Conservation (phyloP, 2,329 filamentous ascomycete species). For the Chrysoporthe deuterocubensis region DNA sequence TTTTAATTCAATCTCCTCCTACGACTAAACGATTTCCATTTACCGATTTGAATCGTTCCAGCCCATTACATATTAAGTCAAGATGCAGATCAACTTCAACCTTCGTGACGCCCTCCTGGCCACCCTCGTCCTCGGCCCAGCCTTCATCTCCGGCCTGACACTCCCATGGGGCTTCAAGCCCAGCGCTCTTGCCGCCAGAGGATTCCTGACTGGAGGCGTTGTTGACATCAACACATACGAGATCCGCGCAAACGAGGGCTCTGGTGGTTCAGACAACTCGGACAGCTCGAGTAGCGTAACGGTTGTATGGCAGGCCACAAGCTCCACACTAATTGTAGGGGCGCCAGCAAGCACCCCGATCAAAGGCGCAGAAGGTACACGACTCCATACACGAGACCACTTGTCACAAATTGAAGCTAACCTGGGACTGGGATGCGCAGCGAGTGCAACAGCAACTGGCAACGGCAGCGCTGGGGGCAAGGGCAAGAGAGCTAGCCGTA, state of each 20-base stretch:
- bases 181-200: background rate
- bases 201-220: background rate
- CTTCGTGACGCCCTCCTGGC: constrained; percentile 22
- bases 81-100: constrained; percentile 17
- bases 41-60: background rate
- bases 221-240: background rate
- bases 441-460: background rate
- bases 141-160: constrained; percentile 16
- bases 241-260: background rate
- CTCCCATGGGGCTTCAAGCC: constrained; percentile 14
- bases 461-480: background rate
- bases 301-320: background rate
- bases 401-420: background rate
- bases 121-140: constrained; percentile 21
- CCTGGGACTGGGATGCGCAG: background rate
- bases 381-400: background rate
- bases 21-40: background rate
- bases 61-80: background rate
- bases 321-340: background rate
- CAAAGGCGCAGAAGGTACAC: background rate
- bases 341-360: background rate
- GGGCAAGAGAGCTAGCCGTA: background rate
- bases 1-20: background rate
- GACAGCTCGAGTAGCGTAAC: background rate
- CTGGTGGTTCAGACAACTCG: background rate